phyloP scores from a whole-genome alignment of 164 flowering plant species.

The Sextonia rubra region DNA sequence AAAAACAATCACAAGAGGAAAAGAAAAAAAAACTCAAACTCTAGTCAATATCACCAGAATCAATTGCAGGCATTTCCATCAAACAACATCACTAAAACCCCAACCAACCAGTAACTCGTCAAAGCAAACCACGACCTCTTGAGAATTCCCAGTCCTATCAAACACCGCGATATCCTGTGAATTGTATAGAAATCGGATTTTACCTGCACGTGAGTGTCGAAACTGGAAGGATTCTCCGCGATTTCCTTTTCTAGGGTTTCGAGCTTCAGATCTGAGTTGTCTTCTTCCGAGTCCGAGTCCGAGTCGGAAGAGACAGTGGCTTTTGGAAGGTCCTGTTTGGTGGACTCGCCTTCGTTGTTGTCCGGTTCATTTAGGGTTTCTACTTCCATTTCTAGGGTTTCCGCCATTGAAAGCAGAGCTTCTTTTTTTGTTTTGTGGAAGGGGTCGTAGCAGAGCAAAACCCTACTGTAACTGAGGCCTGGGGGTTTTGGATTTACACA shows the following conservation, averaged over 20 bases:
- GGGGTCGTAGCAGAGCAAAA: too few species aligned
- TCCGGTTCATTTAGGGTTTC: constrained; percentile 1
- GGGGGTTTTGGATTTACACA: too few species aligned
- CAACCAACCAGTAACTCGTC: too few species aligned
- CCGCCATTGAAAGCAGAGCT: constrained; percentile 16
- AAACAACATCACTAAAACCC: background rate
- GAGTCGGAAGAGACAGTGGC: constrained; percentile 18
- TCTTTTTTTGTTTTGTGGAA: too few species aligned
- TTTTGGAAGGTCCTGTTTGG: constrained; percentile 1
- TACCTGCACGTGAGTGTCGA: constrained; percentile 73
- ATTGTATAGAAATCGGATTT: too few species aligned
- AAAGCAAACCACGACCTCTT: too few species aligned
- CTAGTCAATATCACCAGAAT: background rate
- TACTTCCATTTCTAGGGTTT: constrained; percentile 13
- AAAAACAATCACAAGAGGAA: too few species aligned
- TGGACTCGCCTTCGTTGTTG: constrained; percentile 9
- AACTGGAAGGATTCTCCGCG: constrained; percentile 51
- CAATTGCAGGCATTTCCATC: background rate
- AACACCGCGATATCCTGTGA: too few species aligned
- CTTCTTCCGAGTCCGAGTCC: constrained; percentile 35
- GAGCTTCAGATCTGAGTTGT: constrained; percentile 30
- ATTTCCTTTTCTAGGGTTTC: constrained; percentile 55
- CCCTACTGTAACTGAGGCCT: too few species aligned
- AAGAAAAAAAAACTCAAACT: background rate
- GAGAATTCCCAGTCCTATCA: too few species aligned